These are phyloP conservation scores for Aspergillus novofumigatus DNA, from an alignment of 2,329 filamentous ascomycete species.

Conservation along the genomic window DNA sequence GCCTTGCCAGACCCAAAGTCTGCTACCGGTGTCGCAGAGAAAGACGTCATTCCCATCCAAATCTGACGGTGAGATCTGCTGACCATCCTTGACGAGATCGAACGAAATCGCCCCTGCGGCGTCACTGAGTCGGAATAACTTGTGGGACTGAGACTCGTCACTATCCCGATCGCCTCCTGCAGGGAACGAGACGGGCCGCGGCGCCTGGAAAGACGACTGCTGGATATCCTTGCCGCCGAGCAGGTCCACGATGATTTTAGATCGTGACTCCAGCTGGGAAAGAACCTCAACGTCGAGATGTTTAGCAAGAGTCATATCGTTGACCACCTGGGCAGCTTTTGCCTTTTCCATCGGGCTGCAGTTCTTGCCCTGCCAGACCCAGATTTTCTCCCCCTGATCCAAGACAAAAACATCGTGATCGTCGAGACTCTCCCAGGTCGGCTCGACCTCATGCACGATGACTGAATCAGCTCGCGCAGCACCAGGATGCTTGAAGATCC, in stretches of 20 bases:
- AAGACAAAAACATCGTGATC: constrained; percentile 65
- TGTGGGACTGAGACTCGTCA: constrained; percentile 29
- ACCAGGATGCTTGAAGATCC: constrained; percentile 59
- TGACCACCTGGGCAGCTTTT: constrained; percentile 63
- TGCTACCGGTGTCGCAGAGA: constrained; percentile 54
- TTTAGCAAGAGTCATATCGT: constrained; percentile 55
- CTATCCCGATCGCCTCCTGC: constrained; percentile 18
- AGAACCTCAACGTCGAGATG: constrained; percentile 62
- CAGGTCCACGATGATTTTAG: constrained; percentile 53
- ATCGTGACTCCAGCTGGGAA: constrained; percentile 51
- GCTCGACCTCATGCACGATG: constrained; percentile 61
- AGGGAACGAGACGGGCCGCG: constrained; percentile 39
- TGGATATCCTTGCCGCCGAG: constrained; percentile 48
- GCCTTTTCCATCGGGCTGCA: constrained; percentile 67
- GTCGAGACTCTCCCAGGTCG: constrained; percentile 59
- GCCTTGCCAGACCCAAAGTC: constrained; percentile 66
- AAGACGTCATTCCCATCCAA: constrained; percentile 60
- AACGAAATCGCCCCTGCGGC: constrained; percentile 56
- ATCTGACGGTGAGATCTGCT: constrained; percentile 44
- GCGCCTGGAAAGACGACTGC: constrained; percentile 39
- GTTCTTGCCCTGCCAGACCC: constrained; percentile 64
- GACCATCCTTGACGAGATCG: constrained; percentile 55
- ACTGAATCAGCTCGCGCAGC: constrained; percentile 47
- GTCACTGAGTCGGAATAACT: constrained; percentile 62
- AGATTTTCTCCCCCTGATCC: constrained; percentile 61